These are phyloP conservation scores for Stygiomarasmius scandens DNA, from an alignment of 1,284 basidiomycete genomes.

Conservation along the genomic window DNA sequence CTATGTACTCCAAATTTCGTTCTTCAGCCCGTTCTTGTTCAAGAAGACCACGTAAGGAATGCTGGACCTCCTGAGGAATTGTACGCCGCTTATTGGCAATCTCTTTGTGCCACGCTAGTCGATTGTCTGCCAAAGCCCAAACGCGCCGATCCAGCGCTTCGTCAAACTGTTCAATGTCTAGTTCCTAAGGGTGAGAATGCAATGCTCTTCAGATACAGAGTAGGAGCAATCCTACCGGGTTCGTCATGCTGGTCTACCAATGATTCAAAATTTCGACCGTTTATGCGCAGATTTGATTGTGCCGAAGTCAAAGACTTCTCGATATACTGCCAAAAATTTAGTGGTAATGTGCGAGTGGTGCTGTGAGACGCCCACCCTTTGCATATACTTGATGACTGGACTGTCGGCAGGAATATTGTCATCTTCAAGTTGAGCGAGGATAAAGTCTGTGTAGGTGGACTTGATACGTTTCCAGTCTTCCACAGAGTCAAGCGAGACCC, in stretches of 20 bases:
- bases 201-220: not conserved
- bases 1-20: not conserved
- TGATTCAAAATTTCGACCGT: conserved; percentile 10
- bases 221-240: not conserved
- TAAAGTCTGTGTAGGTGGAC: not conserved
- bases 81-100: conserved; percentile 8
- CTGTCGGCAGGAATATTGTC: conserved; percentile 1
- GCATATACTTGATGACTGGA: conserved; percentile 2
- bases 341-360: not conserved
- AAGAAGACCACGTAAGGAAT: not conserved
- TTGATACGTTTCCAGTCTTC: conserved; percentile 9
- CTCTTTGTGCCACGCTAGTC: conserved; percentile 12
- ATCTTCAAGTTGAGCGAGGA: not conserved
- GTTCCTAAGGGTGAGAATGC: too few relatives aligned
- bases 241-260: conserved; percentile 3
- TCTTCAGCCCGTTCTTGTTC: not conserved
- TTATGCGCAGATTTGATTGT: conserved; percentile 12
- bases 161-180: conserved; percentile 12
- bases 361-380: not conserved
- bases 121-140: conserved; percentile 14
- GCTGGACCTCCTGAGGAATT: conserved; percentile 6
- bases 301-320: conserved; percentile 1
- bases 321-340: conserved; percentile 3
- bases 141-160: conserved; percentile 13
- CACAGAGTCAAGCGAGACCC: conserved; percentile 3